phyloP scores from a whole-genome alignment of 768 basidiomycete genomes.

The Boletellus sp. region DNA sequence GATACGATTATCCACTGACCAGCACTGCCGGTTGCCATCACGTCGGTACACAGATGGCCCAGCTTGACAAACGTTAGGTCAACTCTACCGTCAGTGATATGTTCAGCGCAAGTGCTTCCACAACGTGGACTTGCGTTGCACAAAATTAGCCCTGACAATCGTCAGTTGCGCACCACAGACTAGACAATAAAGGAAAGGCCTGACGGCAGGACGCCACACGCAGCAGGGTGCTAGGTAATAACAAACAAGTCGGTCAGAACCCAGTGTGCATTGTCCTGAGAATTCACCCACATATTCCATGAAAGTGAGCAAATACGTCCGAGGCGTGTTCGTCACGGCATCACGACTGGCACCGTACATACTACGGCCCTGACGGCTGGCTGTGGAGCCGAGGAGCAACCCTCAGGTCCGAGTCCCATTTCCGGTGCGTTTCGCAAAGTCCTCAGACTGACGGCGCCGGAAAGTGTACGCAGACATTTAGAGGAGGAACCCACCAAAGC shows the following conservation, averaged over 20 bases:
- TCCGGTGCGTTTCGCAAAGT: no score
- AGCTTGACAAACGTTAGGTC: not conserved
- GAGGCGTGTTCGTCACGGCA: no score
- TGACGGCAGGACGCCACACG: not conserved
- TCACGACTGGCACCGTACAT: not conserved
- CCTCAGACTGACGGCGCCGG: no score
- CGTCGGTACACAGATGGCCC: not conserved
- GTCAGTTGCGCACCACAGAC: no score
- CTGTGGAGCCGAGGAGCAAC: not conserved
- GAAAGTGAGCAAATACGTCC: not conserved
- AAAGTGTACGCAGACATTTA: no score
- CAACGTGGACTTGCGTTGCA: not conserved
- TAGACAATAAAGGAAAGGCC: not conserved
- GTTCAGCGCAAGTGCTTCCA: not conserved
- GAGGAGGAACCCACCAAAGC: no score
- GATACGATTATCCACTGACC: not conserved
- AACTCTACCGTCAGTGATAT: not conserved
- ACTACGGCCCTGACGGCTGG: not conserved
- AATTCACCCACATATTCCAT: not conserved
- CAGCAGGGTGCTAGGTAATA: not conserved
- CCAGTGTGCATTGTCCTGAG: not conserved
- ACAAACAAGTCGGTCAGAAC: not conserved
- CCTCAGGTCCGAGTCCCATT: no score
- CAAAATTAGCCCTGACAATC: not conserved
- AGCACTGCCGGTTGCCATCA: slow-evolving; percentile 2